Conservation (phyloP, 1,284 basidiomycete genomes). For the Puccinia polysora region DNA sequence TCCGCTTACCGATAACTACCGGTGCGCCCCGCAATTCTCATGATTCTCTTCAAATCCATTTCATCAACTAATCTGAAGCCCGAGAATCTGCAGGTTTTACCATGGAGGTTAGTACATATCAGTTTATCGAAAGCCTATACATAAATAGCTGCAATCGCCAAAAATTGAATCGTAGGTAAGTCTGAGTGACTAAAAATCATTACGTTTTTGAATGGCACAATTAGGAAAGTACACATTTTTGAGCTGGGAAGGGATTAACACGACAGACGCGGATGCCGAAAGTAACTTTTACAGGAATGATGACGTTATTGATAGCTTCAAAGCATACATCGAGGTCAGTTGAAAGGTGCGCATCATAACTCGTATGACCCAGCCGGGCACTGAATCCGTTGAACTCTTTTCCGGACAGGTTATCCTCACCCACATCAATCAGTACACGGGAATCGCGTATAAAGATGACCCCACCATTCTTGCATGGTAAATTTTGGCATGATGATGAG, state of each 20-base stretch:
- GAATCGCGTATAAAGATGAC: slow-evolving; percentile 45
- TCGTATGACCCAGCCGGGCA: not conserved
- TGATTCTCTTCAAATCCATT: no score
- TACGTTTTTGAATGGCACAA: not conserved
- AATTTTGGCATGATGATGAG: not conserved
- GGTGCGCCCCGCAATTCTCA: slow-evolving; percentile 5
- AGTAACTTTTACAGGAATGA: slow-evolving; percentile 30
- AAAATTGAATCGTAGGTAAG: no score
- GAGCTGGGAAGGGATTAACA: slow-evolving; percentile 30
- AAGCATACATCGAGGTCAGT: slow-evolving; percentile 36
- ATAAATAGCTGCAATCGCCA: no score
- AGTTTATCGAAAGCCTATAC: not conserved
- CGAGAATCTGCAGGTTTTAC: slow-evolving; percentile 21
- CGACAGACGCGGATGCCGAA: slow-evolving; percentile 23
- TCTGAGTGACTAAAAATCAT: no score
- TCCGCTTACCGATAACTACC: slow-evolving; percentile 39
- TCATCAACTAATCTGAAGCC: not conserved
- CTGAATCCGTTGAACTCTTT: not conserved
- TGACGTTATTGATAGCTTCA: slow-evolving; percentile 26
- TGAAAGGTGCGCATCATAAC: not conserved
- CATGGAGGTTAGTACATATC: slow-evolving; percentile 27
- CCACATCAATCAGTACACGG: slow-evolving; percentile 45
- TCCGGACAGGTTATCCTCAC: slow-evolving; percentile 23
- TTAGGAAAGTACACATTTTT: slow-evolving; percentile 34
- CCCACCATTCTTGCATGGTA: slow-evolving; percentile 46